Base-by-base conservation (phyloP, 192 early-diverging fungal species). In the Coemansia sp. region DNA sequence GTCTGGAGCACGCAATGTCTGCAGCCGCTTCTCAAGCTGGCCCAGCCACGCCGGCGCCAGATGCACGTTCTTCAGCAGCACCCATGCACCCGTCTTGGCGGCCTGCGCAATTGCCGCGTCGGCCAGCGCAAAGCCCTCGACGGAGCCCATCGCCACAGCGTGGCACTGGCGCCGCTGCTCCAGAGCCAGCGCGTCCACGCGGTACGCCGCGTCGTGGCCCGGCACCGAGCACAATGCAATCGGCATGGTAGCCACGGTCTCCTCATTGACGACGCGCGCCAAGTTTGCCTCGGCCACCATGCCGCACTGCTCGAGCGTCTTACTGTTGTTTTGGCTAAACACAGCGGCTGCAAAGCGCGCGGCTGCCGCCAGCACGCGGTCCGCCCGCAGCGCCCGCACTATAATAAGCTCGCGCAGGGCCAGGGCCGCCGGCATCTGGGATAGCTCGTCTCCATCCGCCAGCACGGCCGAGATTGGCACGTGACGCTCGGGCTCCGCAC, bases 31-130 rank as follows among this genome's bases (percentile, higher is more conserved):
- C 81, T 99, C 96, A 5, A 99, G 85, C 67, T 93, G 90, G 40
- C 86, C 84, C 5, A 99, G 84, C 98, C 98, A 99, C 4, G 84
- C 71, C 1, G 93, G 84, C 24, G 97, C 93, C 50, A 98, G 76
- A 62, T 99, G 98, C n/a, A 97, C 98, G 71, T 99, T 99, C 80
- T 97, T 96, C 53, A 99, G 82, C 55, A 99, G 80, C 6, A 99
- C 96, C 95, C 95, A 99, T 45, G 82, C 81, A 49, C 98, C 98
- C 33, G 74, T 85, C 73, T 91, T 90, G 33, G 82, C 83, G 0
- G 95, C 95, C 0, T 71, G 56, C 1, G 90, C 83, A 56, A 99
- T 95, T 0, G 95, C 98, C 67, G 83, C 81, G 52, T 98, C 95
- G 5, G 97, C 97, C 31, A 93, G 77, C 16, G 74, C 78, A 46